Conservation (phyloP, 83 land plant species). For the Larix sibirica region DNA sequence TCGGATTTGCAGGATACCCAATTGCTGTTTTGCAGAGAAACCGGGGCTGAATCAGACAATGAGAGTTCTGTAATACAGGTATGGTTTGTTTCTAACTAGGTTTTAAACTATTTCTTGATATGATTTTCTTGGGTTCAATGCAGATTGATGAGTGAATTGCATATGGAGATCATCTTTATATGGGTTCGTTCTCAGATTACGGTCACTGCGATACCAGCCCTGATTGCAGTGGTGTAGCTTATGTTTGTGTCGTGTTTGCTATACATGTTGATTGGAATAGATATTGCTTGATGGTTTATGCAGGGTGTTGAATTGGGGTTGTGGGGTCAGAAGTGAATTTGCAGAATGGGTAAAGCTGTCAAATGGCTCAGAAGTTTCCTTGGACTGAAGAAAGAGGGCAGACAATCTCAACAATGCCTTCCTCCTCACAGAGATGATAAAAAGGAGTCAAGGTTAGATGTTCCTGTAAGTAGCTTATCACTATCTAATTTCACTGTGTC, state of each 20-base stretch:
- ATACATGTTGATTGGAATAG: not conserved
- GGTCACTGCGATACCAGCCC: not conserved
- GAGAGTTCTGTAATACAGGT: not conserved
- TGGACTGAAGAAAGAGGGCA: slow-evolving; percentile 50
- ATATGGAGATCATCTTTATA: not conserved
- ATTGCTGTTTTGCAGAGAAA: not conserved
- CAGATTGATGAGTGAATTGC: not conserved
- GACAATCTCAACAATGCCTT: slow-evolving; percentile 16
- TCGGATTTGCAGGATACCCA: not conserved
- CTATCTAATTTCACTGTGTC: not conserved
- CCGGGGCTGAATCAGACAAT: not conserved
- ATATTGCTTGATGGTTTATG: not conserved
- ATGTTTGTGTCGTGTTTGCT: not conserved
- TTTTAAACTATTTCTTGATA: no score
- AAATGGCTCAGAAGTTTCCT: slow-evolving; percentile 61
- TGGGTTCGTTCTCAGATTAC: not conserved
- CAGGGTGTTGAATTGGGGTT: not conserved
- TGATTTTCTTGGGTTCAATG: not conserved
- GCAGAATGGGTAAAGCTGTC: slow-evolving; percentile 59
- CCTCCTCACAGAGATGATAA: slow-evolving; percentile 22
- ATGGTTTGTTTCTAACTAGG: not conserved
- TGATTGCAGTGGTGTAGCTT: not conserved
- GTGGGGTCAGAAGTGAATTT: not conserved
- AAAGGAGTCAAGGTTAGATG: slow-evolving; percentile 7
- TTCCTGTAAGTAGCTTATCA: not conserved